Percentiles rank a stretch among this genome's conserved stretches.
These are phyloP conservation scores for Microthlaspi erraticum DNA, from an alignment of 345 rosid species.

Conservation along the genomic window DNA sequence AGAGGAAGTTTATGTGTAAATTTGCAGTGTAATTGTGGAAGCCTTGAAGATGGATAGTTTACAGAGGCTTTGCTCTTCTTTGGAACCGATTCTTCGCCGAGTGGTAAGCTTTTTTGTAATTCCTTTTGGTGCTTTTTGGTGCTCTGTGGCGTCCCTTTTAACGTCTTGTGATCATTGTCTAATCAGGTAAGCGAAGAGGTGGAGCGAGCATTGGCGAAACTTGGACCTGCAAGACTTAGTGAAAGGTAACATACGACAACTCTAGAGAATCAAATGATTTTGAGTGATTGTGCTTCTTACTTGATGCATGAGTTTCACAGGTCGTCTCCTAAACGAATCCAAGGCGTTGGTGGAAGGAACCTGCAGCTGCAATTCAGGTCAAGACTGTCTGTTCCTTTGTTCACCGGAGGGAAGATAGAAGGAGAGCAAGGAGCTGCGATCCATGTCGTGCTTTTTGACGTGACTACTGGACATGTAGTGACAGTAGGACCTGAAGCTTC, in stretches of 20 bases:
- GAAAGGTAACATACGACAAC: constrained; percentile 54
- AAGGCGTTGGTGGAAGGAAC: constrained; percentile 81
- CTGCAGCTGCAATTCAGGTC: constrained; percentile 85
- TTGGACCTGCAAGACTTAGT: constrained; percentile 70
- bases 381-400: constrained; percentile 87
- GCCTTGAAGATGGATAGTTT: constrained; percentile 97
- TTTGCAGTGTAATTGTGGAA: constrained; percentile 91
- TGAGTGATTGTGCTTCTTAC: not conserved
- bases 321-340: constrained; percentile 78
- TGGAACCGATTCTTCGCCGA: constrained; percentile 95
- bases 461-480: constrained; percentile 64
- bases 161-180: constrained; percentile 13
- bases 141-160: constrained; percentile 3
- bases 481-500: constrained; percentile 81
- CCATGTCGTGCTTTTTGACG: constrained; percentile 72
- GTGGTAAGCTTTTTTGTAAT: constrained; percentile 61
- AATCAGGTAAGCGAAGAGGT: constrained; percentile 97
- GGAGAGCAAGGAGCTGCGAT: constrained; percentile 96
- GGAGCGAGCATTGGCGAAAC: constrained; percentile 89
- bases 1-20: constrained; percentile 11
- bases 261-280: not conserved
- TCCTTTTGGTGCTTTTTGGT: constrained; percentile 1
- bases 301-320: constrained; percentile 45
- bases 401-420: constrained; percentile 96
- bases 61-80: constrained; percentile 92